Evolutionary conservation across 176 grass and related monocot species (phyloP).

Genomic region (Zoysia pacifica): DNA sequence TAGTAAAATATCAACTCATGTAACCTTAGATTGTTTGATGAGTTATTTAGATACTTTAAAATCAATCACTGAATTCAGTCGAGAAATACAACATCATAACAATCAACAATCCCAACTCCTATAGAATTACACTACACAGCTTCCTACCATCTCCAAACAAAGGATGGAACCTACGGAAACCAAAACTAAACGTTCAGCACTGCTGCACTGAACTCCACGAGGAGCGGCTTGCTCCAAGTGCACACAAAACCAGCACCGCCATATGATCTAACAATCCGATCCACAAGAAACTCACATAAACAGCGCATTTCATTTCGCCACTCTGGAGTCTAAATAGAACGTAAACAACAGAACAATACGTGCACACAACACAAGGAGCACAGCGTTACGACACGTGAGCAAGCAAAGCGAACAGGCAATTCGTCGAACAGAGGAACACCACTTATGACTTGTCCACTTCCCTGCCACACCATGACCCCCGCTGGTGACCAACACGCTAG

Average conservation of each 20-base stretch:
- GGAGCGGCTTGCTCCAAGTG: not conserved
- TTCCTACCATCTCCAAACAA: not conserved
- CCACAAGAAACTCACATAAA: not conserved
- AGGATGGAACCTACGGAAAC: not conserved
- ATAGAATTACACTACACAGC: not conserved
- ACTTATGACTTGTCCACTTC: not conserved
- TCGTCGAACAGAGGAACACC: slow-evolving; percentile 32
- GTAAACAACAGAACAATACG: not conserved
- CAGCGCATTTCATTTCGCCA: not conserved
- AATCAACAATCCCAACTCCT: not conserved
- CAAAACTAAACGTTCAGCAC: not conserved
- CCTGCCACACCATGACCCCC: not conserved
- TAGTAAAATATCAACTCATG: slow-evolving; percentile 1
- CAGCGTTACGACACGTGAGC: not conserved
- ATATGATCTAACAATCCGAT: not conserved
- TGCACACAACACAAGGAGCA: not conserved
- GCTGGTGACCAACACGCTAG: not conserved
- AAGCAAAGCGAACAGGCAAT: not conserved
- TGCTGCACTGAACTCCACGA: not conserved
- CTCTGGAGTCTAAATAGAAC: not conserved
- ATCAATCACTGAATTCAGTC: not conserved
- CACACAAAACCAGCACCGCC: not conserved
- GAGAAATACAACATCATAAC: not conserved
- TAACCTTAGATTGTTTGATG: not conserved
- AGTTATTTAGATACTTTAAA: not conserved